A percentile compares a stretch with the other conserved stretches of the same genome.
These are phyloP conservation scores for Pseudogymnoascus sp. DNA, from an alignment of 2,329 filamentous ascomycete species.

Conservation along the genomic window DNA sequence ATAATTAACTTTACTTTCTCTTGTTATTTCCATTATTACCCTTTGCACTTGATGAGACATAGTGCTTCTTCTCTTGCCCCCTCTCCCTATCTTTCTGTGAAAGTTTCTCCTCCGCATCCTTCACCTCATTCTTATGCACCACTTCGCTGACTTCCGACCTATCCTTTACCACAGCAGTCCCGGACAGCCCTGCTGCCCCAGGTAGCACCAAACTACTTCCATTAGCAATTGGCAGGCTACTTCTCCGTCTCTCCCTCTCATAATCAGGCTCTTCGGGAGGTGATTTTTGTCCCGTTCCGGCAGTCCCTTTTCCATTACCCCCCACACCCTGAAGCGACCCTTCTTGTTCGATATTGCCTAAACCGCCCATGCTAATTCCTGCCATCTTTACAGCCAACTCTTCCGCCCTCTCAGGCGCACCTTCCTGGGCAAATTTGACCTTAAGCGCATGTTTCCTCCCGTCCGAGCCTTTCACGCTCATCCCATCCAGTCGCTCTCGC, in stretches of 20 bases:
- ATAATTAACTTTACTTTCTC: not conserved
- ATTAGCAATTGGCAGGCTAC: not conserved
- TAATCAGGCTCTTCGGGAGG: not conserved
- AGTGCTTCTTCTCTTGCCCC: not conserved
- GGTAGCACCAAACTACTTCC: not conserved
- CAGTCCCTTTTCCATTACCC: not conserved
- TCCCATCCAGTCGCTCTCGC: conserved; percentile 1
- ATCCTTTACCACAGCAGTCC: not conserved
- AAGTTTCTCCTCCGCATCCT: not conserved
- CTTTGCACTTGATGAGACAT: not conserved
- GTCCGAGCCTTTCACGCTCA: conserved; percentile 1
- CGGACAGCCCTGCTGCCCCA: not conserved
- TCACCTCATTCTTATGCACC: not conserved
- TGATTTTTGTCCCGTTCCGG: not conserved
- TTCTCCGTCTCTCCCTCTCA: conserved; percentile 2
- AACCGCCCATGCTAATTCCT: not conserved
- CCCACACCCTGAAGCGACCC: not conserved
- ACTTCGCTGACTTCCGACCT: not conserved
- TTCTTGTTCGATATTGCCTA: not conserved
- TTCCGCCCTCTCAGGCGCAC: not conserved
- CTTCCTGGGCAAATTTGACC: conserved; percentile 5
- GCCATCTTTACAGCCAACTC: not conserved
- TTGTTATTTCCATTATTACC: conserved; percentile 4
- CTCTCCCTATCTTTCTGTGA: not conserved
- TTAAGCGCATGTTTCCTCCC: not conserved